Evolutionary conservation across 2,329 filamentous ascomycete genomes (phyloP).

Genomic region (Phialemoniopsis sp.): DNA sequence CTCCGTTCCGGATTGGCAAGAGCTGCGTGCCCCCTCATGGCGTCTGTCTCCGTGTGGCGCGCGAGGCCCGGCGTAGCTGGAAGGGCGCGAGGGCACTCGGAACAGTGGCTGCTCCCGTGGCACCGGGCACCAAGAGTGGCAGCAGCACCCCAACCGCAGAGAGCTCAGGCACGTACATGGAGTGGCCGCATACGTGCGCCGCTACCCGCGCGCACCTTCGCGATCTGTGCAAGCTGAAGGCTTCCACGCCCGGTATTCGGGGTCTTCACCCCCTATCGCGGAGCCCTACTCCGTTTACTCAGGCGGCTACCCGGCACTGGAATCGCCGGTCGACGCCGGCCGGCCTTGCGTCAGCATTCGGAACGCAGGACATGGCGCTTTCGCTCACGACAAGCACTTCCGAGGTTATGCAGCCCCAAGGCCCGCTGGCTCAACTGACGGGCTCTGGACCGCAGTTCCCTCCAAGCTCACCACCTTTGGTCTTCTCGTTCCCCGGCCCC

Average conservation of each 20-base stretch:
- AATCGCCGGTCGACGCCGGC: constrained; percentile 43
- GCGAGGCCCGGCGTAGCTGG: constrained; percentile 63
- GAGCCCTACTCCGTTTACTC: constrained; percentile 53
- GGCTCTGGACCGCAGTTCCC: constrained; percentile 28
- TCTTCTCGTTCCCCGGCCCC: too few relatives aligned
- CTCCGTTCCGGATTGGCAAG: constrained; percentile 60
- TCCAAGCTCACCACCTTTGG: constrained; percentile 1
- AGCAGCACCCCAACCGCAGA: constrained; percentile 53
- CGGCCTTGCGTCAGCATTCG: constrained; percentile 46
- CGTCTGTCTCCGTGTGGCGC: constrained; percentile 61
- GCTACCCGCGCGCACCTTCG: constrained; percentile 59
- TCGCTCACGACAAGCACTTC: constrained; percentile 61
- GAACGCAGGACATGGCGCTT: constrained; percentile 57
- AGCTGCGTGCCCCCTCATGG: constrained; percentile 61
- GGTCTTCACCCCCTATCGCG: constrained; percentile 42
- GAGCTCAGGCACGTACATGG: constrained; percentile 41
- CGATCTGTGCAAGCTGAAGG: constrained; percentile 56
- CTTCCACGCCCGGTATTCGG: constrained; percentile 35
- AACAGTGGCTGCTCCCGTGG: constrained; percentile 12
- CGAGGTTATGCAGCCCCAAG: constrained; percentile 60
- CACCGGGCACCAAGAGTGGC: constrained; percentile 37
- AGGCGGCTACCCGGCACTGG: constrained; percentile 42
- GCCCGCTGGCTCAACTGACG: constrained; percentile 57
- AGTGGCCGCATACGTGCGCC: constrained; percentile 62
- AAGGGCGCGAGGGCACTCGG: constrained; percentile 49